phyloP scores from a whole-genome alignment of 805 yeast species.

The Suhomyces prunicola region DNA sequence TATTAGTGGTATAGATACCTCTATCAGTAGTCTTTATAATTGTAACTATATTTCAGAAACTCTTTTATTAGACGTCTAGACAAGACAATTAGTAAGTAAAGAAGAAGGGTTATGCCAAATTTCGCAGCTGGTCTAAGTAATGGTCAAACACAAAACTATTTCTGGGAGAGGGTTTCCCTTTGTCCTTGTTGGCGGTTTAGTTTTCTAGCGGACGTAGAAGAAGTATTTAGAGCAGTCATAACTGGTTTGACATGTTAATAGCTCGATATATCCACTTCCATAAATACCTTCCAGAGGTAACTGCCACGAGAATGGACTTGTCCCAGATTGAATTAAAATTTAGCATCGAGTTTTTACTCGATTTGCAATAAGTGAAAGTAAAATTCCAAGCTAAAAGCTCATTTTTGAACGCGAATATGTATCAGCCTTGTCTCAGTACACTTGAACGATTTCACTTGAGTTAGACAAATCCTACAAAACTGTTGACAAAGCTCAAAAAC shows the following conservation, averaged over 20 bases:
- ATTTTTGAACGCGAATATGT: background rate
- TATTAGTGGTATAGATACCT: too few relatives aligned
- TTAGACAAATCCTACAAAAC: conserved; percentile 41
- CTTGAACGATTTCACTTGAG: background rate
- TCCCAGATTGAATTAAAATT: background rate
- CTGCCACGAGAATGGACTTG: background rate
- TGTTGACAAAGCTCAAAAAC: conserved; percentile 32
- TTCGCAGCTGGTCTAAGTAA: background rate
- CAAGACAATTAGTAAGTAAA: background rate
- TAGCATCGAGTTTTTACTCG: background rate
- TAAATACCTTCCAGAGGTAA: background rate
- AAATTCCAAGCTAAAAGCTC: background rate
- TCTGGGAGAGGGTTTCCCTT: background rate
- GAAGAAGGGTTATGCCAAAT: background rate
- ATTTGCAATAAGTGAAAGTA: background rate
- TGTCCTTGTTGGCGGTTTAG: conserved; percentile 5
- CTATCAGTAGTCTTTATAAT: background rate
- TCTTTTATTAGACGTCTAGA: background rate
- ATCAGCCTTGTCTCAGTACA: background rate
- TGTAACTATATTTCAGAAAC: background rate
- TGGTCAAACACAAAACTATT: background rate
- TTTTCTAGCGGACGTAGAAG: conserved; percentile 3
- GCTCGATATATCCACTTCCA: background rate
- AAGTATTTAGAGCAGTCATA: conserved; percentile 3
- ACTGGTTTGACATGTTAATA: background rate